Conservation (phyloP, 78 protist species). For the Dictyostelium brefeldianum region DNA sequence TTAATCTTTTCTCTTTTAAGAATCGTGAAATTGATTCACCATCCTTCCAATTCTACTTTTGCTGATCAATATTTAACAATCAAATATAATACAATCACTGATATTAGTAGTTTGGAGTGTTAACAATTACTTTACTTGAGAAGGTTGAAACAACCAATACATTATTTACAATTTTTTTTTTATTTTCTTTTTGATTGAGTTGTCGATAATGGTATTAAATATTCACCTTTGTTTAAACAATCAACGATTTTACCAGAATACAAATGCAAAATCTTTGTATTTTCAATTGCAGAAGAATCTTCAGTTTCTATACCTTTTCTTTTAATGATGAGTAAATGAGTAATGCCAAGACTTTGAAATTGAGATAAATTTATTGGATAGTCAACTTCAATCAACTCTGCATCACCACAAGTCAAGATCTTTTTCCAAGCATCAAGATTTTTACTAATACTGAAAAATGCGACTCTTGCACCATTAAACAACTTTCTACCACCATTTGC, state of each 20-base stretch:
- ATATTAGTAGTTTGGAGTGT: too few relatives aligned
- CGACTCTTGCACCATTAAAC: background rate
- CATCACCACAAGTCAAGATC: conserved; percentile 40
- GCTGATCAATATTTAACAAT: too few relatives aligned
- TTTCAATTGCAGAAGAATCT: background rate
- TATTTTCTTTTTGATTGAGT: too few relatives aligned
- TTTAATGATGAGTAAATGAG: background rate
- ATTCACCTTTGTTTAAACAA: background rate
- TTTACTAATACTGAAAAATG: background rate
- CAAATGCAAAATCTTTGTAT: background rate
- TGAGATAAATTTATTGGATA: background rate
- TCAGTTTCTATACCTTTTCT: background rate
- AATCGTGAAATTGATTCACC: too few relatives aligned
- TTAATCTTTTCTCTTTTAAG: too few relatives aligned
- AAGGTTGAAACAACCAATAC: too few relatives aligned
- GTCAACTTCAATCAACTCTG: background rate
- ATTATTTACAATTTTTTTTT: too few relatives aligned
- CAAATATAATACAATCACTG: too few relatives aligned
- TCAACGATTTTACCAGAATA: background rate
- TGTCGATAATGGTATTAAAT: background rate
- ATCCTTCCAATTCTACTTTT: too few relatives aligned
- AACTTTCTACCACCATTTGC: background rate
- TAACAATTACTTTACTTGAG: too few relatives aligned
- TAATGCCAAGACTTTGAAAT: background rate
- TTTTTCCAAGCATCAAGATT: conserved; percentile 20